These are phyloP conservation scores for Lachancea thermotolerans DNA, from an alignment of 805 yeast genomes.

Conservation along the genomic window DNA sequence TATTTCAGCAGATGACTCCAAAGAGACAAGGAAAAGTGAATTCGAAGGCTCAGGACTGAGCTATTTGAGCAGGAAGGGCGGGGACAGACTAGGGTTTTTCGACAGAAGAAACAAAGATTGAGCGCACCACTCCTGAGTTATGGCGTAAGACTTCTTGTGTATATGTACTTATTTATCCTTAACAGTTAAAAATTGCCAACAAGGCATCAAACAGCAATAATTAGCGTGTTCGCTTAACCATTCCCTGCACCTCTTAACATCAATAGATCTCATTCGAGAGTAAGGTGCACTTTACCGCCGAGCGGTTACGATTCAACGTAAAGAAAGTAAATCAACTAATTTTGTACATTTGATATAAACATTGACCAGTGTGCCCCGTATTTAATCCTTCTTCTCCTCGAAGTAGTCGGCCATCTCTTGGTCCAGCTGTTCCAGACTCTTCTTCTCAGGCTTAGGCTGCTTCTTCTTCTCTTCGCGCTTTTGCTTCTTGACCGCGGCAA, in stretches of 20 bases:
- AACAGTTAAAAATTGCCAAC: too few relatives aligned
- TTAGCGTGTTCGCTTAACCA: too few relatives aligned
- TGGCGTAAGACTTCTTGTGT: too few relatives aligned
- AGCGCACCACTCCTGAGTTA: background rate
- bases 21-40: constrained; percentile 46
- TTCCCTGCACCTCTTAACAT: too few relatives aligned
- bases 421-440: constrained; percentile 88
- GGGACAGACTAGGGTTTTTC: constrained; percentile 39
- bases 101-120: constrained; percentile 17
- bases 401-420: constrained; percentile 98
- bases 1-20: constrained; percentile 10
- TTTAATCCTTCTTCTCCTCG: constrained; percentile 33
- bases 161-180: too few relatives aligned
- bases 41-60: constrained; percentile 65
- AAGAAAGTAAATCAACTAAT: too few relatives aligned
- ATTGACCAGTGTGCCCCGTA: too few relatives aligned
- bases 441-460: constrained; percentile 40
- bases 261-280: too few relatives aligned
- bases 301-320: too few relatives aligned
- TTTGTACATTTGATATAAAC: too few relatives aligned
- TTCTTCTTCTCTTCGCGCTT: constrained; percentile 32
- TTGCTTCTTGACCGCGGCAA: constrained; percentile 31
- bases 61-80: constrained; percentile 49
- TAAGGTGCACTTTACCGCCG: too few relatives aligned
- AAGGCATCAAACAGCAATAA: too few relatives aligned